phyloP scores from a whole-genome alignment of 2,329 filamentous ascomycete species.

The Dothideomycetes sp. region DNA sequence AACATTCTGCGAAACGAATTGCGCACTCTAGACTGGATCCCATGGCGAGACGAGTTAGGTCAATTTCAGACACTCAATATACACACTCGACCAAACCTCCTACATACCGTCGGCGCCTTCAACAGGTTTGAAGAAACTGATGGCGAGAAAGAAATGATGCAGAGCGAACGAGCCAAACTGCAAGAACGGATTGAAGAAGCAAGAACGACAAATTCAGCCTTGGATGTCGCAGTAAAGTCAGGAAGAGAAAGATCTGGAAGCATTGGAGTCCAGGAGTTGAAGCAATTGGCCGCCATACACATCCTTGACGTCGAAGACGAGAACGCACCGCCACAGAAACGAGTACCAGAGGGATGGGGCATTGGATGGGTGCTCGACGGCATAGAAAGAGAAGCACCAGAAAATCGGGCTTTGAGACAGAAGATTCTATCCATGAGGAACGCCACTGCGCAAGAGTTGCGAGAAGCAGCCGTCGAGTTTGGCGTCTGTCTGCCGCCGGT shows the following conservation, averaged over 20 bases:
- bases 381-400: slow-evolving; percentile 3
- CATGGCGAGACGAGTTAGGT: slow-evolving; percentile 9
- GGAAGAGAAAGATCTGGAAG: not conserved
- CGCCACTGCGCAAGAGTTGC: slow-evolving; percentile 5
- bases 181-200: slow-evolving; percentile 3
- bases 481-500: not conserved
- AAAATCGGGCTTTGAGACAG: slow-evolving; percentile 2
- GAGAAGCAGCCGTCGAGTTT: slow-evolving; percentile 5
- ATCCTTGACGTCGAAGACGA: not conserved
- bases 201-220: not conserved
- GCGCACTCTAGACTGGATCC: slow-evolving; percentile 10
- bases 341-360: slow-evolving; percentile 6
- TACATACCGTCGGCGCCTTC: not conserved
- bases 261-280: not conserved
- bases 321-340: not conserved
- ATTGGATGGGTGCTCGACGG: slow-evolving; percentile 7
- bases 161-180: not conserved
- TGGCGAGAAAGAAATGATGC: not conserved
- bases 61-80: slow-evolving; percentile 2
- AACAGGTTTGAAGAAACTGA: slow-evolving; percentile 6
- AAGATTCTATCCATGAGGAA: slow-evolving; percentile 9
- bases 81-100: slow-evolving; percentile 8
- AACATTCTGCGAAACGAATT: slow-evolving; percentile 5
- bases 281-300: slow-evolving; percentile 4
- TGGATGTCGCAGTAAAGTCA: not conserved